Evolutionary conservation across 2,329 filamentous ascomycete species (phyloP).

Genomic region (Aspergillus sclerotialis): DNA sequence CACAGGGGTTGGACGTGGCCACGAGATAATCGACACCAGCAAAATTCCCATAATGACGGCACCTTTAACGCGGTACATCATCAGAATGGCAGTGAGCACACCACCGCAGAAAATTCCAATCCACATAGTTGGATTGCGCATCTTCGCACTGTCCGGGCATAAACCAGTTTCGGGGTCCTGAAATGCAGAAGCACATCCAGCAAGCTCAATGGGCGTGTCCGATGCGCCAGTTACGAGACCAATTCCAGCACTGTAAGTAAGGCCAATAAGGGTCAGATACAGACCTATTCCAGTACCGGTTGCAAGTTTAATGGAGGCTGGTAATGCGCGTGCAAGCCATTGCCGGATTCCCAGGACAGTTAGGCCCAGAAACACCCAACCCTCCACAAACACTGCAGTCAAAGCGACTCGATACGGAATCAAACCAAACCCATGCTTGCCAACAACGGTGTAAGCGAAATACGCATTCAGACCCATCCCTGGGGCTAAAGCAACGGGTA

Average conservation of each 20-base stretch:
- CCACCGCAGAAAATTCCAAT: slow-evolving; percentile 82
- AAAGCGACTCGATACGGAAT: slow-evolving; percentile 71
- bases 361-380: slow-evolving; percentile 74
- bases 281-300: slow-evolving; percentile 81
- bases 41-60: slow-evolving; percentile 78
- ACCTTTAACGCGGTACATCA: slow-evolving; percentile 82
- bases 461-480: slow-evolving; percentile 84
- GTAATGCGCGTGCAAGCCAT: slow-evolving; percentile 79
- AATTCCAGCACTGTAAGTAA: slow-evolving; percentile 75
- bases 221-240: slow-evolving; percentile 65
- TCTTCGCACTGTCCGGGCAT: slow-evolving; percentile 62
- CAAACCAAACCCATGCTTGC: slow-evolving; percentile 64
- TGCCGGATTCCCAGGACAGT: slow-evolving; percentile 76
- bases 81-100: slow-evolving; percentile 68
- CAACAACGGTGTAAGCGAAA: slow-evolving; percentile 76
- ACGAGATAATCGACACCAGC: slow-evolving; percentile 80
- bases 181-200: slow-evolving; percentile 59
- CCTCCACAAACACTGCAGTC: slow-evolving; percentile 83
- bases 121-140: slow-evolving; percentile 81
- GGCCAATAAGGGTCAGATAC: slow-evolving; percentile 59
- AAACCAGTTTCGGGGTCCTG: slow-evolving; percentile 38
- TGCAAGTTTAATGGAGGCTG: slow-evolving; percentile 76
- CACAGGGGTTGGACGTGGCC: slow-evolving; percentile 68
- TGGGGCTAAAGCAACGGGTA: slow-evolving; percentile 66
- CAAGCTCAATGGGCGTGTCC: slow-evolving; percentile 65